phyloP scores from a whole-genome alignment of 139 green algal species.

The Picochlorum costavermella region DNA sequence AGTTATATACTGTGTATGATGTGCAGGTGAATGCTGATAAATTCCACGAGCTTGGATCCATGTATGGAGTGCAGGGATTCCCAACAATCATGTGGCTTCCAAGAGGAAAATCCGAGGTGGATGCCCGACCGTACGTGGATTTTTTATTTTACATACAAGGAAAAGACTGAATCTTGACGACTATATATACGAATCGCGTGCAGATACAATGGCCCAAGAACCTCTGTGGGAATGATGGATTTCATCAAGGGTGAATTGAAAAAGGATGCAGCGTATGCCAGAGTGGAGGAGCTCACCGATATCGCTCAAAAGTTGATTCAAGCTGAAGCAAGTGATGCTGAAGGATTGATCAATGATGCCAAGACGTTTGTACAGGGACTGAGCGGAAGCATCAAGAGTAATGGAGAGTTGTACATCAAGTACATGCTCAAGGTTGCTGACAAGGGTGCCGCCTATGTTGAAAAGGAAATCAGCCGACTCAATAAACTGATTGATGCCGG shows the following conservation, averaged over 20 bases:
- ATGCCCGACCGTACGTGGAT: slow-evolving; percentile 8
- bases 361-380: slow-evolving; percentile 4
- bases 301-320: slow-evolving; percentile 16
- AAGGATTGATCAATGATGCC: slow-evolving; percentile 7
- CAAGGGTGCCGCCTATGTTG: slow-evolving; percentile 67
- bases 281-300: slow-evolving; percentile 34
- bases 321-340: slow-evolving; percentile 1
- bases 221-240: slow-evolving; percentile 46
- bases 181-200: neutral
- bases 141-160: neutral
- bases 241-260: slow-evolving; percentile 63
- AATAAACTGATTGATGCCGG: slow-evolving; percentile 54
- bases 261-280: slow-evolving; percentile 53
- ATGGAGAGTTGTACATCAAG: slow-evolving; percentile 63
- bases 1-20: neutral
- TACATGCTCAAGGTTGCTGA: slow-evolving; percentile 52
- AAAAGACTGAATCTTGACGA: neutral
- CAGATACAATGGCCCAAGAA: slow-evolving; percentile 54
- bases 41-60: slow-evolving; percentile 56
- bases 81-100: slow-evolving; percentile 76
- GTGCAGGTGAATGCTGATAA: slow-evolving; percentile 59
- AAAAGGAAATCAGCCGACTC: slow-evolving; percentile 56
- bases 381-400: slow-evolving; percentile 21
- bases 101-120: slow-evolving; percentile 42
- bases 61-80: slow-evolving; percentile 72